These are phyloP conservation scores for Rhodamnia rubescens DNA, from an alignment of 345 rosid species.

Conservation along the genomic window DNA sequence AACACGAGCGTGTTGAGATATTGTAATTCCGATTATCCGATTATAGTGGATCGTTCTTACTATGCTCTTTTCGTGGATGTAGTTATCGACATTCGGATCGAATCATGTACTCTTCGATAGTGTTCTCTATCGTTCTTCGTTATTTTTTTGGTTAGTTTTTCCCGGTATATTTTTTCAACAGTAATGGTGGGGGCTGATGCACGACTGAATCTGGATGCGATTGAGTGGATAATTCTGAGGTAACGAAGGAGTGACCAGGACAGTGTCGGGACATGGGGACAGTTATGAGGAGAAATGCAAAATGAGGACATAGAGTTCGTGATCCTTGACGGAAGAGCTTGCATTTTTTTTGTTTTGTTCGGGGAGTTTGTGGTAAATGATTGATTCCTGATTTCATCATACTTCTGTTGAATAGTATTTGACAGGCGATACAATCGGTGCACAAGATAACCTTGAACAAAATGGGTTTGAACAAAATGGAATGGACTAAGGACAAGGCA, in stretches of 20 bases:
- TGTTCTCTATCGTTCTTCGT: too few species aligned
- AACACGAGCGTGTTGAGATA: too few species aligned
- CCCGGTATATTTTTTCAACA: too few species aligned
- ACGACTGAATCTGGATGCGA: background rate
- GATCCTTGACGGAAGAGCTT: background rate
- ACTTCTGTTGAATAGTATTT: background rate
- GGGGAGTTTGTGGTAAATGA: background rate
- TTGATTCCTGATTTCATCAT: background rate
- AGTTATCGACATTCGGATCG: too few species aligned
- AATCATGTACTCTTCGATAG: too few species aligned
- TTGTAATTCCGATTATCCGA: too few species aligned
- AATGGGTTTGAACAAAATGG: background rate
- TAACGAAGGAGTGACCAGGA: background rate
- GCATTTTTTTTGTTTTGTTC: background rate
- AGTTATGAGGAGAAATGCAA: background rate
- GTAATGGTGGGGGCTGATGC: background rate
- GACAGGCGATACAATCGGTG: background rate
- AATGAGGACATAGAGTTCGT: background rate
- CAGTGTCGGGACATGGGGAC: background rate
- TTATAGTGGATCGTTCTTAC: too few species aligned
- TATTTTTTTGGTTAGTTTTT: too few species aligned
- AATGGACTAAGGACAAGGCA: background rate
- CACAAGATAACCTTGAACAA: background rate
- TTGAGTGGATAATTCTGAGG: background rate
- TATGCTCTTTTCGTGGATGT: too few species aligned